These are phyloP conservation scores for Acanthamoeba divionensis DNA, from an alignment of 208 protist species.

Conservation along the genomic window DNA sequence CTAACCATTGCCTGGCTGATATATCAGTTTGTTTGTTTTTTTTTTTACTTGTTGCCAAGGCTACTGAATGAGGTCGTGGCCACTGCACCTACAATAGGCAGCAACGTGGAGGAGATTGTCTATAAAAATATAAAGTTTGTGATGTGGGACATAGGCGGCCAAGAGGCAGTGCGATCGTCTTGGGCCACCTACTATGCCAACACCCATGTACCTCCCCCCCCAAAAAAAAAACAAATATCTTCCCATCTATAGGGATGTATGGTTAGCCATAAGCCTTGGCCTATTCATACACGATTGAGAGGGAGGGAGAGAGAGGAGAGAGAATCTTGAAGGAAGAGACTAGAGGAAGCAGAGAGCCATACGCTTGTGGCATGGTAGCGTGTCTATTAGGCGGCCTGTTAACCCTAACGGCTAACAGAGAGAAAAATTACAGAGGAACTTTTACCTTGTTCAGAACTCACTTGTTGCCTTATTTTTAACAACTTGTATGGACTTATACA, in stretches of 20 bases:
- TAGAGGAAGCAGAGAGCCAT: no score
- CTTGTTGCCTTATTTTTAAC: background rate
- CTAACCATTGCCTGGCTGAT: background rate
- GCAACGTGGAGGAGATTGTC: slow-evolving; percentile 76
- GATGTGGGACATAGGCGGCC: slow-evolving; percentile 72
- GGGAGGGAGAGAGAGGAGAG: no score
- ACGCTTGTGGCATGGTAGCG: background rate
- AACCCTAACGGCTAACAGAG: background rate
- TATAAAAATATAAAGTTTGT: slow-evolving; percentile 76
- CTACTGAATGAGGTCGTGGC: slow-evolving; percentile 69
- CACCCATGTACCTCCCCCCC: slow-evolving; percentile 52
- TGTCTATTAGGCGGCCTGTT: background rate
- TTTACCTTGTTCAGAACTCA: background rate
- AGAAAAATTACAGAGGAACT: background rate
- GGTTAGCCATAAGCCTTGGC: no score
- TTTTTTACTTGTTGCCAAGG: slow-evolving; percentile 36
- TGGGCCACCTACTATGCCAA: slow-evolving; percentile 74
- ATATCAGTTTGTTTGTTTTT: slow-evolving; percentile 18
- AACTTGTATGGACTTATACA: slow-evolving; percentile 32
- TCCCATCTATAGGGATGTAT: background rate
- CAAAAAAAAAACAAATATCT: background rate
- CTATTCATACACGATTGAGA: no score
- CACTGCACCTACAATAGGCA: slow-evolving; percentile 74
- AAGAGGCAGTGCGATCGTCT: slow-evolving; percentile 57
- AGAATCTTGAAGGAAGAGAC: no score